Evolutionary conservation across 495 filamentous ascomycete species (phyloP).

Genomic region (Hypoxylon lienhwacheense): DNA sequence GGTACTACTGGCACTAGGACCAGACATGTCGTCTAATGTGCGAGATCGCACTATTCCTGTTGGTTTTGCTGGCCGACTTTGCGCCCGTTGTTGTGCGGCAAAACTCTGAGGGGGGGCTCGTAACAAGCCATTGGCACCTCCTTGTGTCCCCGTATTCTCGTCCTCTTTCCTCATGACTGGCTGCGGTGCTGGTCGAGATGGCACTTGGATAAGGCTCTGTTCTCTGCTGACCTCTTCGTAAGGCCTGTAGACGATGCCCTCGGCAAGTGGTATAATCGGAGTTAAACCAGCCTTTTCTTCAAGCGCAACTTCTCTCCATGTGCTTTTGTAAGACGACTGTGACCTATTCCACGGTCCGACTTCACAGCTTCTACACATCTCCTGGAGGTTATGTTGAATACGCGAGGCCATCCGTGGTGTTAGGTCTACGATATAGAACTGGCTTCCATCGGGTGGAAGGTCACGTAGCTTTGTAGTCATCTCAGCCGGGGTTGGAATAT

Average conservation of each 20-base stretch:
- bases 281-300: conserved; percentile 72
- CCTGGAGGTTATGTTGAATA: conserved; percentile 43
- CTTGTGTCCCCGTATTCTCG: conserved; percentile 39
- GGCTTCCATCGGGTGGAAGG: conserved; percentile 45
- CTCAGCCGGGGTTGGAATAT: conserved; percentile 54
- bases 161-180: conserved; percentile 28
- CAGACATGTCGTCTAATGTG: conserved; percentile 27
- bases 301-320: conserved; percentile 67
- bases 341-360: conserved; percentile 54
- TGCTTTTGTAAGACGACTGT: conserved; percentile 54
- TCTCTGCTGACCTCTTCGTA: conserved; percentile 49
- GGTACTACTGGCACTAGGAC: conserved; percentile 34
- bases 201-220: conserved; percentile 32
- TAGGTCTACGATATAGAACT: conserved; percentile 45
- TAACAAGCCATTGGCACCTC: conserved; percentile 41
- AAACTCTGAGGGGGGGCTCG: conserved; percentile 57
- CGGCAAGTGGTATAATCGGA: conserved; percentile 67
- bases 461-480: conserved; percentile 56
- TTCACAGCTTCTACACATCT: conserved; percentile 48
- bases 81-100: conserved; percentile 60
- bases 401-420: conserved; percentile 30
- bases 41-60: conserved; percentile 25
- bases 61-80: conserved; percentile 42
- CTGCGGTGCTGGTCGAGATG: conserved; percentile 29
- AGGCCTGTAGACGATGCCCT: conserved; percentile 67